These are phyloP conservation scores for Colletotrichum sp. DNA, from an alignment of 2,329 filamentous ascomycete genomes.

Conservation along the genomic window DNA sequence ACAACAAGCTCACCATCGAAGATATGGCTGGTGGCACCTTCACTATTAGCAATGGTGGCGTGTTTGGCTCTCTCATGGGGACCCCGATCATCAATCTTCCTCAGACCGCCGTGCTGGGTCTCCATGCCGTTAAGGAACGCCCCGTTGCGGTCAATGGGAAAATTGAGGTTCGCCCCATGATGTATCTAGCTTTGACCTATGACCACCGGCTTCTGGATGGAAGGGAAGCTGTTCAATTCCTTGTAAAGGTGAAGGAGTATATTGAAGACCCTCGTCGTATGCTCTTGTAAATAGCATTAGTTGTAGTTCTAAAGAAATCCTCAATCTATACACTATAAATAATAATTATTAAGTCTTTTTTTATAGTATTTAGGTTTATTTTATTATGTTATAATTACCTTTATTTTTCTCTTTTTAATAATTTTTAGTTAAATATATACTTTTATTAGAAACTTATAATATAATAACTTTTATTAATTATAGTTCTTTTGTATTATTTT, in stretches of 20 bases:
- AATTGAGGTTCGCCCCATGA: constrained; percentile 97
- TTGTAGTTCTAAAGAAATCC: not conserved
- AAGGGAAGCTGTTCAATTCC: constrained; percentile 92
- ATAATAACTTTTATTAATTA: no score
- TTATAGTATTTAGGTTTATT: not conserved
- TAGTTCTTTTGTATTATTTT: no score
- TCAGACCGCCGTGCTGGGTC: constrained; percentile 88
- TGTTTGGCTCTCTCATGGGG: constrained; percentile 96
- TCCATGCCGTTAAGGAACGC: constrained; percentile 96
- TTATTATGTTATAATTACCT: no score
- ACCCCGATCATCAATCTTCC: constrained; percentile 98
- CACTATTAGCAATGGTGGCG: constrained; percentile 96
- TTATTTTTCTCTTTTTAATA: no score
- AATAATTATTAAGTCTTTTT: not conserved
- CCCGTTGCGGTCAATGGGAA: constrained; percentile 91
- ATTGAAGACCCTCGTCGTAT: constrained; percentile 95
- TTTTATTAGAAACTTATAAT: no score
- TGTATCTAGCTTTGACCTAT: constrained; percentile 98
- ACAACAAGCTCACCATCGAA: constrained; percentile 96
- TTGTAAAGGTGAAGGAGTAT: constrained; percentile 96
- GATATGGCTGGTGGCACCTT: constrained; percentile 99
- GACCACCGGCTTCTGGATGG: constrained; percentile 96
- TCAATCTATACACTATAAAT: not conserved
- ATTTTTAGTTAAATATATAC: no score
- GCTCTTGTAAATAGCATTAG: constrained; percentile 62